phyloP scores from a whole-genome alignment of 169 alveolate species.

The Plasmodium gallinaceum region DNA sequence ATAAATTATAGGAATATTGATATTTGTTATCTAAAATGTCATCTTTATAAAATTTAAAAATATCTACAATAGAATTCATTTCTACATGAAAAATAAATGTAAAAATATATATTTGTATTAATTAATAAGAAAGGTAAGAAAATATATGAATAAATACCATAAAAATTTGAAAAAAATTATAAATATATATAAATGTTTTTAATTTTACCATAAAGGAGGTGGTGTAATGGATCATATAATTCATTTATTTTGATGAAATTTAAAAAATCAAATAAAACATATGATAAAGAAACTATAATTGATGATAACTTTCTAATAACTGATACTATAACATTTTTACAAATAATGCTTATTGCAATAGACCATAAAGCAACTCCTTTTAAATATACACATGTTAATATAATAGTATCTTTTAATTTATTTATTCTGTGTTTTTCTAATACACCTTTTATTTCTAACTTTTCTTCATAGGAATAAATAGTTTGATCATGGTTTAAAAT shows the following conservation, averaged over 20 bases:
- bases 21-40: conserved; percentile 73
- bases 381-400: conserved; percentile 59
- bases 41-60: conserved; percentile 73
- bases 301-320: conserved; percentile 72
- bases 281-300: conserved; percentile 74
- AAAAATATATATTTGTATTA: conserved; percentile 26
- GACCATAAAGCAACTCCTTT: conserved; percentile 75
- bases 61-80: conserved; percentile 76
- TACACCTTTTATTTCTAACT: conserved; percentile 53
- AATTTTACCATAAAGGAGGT: conserved; percentile 52
- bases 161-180: neutral
- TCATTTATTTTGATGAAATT: conserved; percentile 72
- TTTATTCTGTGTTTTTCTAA: conserved; percentile 47
- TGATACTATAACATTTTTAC: conserved; percentile 68
- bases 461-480: conserved; percentile 71
- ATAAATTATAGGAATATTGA: conserved; percentile 70
- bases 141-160: conserved; percentile 14
- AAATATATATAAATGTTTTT: neutral
- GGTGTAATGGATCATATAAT: conserved; percentile 72
- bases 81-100: conserved; percentile 11
- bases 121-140: neutral
- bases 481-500: conserved; percentile 69
- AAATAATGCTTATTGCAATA: conserved; percentile 68
- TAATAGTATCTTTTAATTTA: conserved; percentile 70
- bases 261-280: conserved; percentile 74